These are phyloP conservation scores for Epicoccum nigrum DNA, from an alignment of 2,329 filamentous ascomycete genomes.

Conservation along the genomic window DNA sequence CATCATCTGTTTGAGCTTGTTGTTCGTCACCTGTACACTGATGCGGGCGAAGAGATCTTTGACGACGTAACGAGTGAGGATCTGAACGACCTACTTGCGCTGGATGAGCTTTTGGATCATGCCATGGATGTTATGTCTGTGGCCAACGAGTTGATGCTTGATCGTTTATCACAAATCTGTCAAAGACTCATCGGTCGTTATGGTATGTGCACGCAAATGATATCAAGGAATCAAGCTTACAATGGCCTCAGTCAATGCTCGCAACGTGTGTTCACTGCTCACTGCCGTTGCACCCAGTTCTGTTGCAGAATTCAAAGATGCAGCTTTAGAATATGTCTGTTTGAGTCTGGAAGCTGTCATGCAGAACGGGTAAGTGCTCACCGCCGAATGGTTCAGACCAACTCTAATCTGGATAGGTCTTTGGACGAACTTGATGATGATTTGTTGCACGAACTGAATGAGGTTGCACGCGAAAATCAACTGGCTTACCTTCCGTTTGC, in stretches of 20 bases:
- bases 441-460: constrained; percentile 79
- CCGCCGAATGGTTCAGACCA: neutral
- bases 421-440: constrained; percentile 86
- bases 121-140: constrained; percentile 88
- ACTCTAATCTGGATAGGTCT: constrained; percentile 54
- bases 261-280: constrained; percentile 84
- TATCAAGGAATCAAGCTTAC: constrained; percentile 20
- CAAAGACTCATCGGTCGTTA: constrained; percentile 83
- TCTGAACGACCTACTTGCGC: constrained; percentile 47
- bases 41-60: constrained; percentile 80
- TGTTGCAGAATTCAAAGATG: constrained; percentile 84
- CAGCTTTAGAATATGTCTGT: constrained; percentile 87
- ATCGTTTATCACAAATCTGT: constrained; percentile 86
- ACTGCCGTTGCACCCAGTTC: constrained; percentile 86
- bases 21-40: constrained; percentile 80
- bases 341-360: constrained; percentile 90
- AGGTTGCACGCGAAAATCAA: constrained; percentile 82
- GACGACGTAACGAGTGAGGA: constrained; percentile 73
- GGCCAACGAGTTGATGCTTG: constrained; percentile 94
- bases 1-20: constrained; percentile 77
- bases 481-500: constrained; percentile 76
- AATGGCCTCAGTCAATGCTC: constrained; percentile 46
- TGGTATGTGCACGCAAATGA: constrained; percentile 53
- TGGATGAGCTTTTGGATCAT: constrained; percentile 88
- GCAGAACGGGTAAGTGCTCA: constrained; percentile 70